These are phyloP conservation scores for Mastigamoeba balamuthi DNA, from an alignment of 78 protist species.

Conservation along the genomic window DNA sequence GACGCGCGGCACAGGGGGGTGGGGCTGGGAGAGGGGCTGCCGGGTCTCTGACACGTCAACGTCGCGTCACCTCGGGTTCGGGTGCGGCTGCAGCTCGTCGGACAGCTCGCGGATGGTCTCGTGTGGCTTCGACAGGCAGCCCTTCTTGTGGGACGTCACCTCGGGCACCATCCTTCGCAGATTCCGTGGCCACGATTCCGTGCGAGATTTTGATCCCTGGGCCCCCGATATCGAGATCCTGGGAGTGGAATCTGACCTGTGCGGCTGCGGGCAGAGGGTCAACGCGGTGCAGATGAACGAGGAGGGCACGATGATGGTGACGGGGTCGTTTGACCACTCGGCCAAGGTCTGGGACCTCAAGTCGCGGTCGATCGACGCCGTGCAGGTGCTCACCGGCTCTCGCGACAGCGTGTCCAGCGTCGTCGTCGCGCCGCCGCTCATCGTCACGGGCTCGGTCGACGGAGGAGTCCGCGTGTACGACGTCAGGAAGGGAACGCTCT, in stretches of 20 bases:
- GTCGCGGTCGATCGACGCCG: too few species aligned
- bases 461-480: neutral
- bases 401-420: neutral
- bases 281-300: neutral
- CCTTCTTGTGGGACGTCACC: constrained; percentile 6
- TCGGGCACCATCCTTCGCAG: neutral
- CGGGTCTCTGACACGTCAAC: too few species aligned
- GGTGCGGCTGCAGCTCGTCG: neutral
- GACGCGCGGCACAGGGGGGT: too few species aligned
- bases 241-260: neutral
- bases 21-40: too few species aligned
- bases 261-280: neutral
- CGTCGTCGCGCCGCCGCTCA: neutral
- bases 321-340: constrained; percentile 3
- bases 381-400: neutral
- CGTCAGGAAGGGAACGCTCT: neutral
- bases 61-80: too few species aligned
- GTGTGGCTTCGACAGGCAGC: neutral
- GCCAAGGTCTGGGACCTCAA: constrained; percentile 11
- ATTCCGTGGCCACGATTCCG: neutral
- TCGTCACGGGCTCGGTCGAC: neutral
- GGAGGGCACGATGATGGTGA: neutral
- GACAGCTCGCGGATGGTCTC: neutral
- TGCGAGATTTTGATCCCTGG: neutral
- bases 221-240: too few species aligned